Evolutionary conservation across 805 yeast species (phyloP).

Genomic region (Metschnikowia kunwiensis): DNA sequence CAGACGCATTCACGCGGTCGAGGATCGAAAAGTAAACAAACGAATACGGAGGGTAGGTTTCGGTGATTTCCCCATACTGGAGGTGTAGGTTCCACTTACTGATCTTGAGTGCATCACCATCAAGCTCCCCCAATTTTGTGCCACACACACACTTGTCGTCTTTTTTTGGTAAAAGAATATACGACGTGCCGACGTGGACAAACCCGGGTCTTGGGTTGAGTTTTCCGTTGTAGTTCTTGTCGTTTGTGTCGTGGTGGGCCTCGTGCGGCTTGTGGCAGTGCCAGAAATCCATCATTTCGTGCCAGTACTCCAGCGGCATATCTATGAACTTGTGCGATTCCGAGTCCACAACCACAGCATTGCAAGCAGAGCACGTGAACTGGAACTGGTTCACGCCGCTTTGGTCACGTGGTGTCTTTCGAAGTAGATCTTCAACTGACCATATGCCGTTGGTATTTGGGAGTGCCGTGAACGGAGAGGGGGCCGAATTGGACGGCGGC

Average conservation of each 20-base stretch:
- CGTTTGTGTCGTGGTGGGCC: conserved; percentile 18
- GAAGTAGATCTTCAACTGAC: conserved; percentile 41
- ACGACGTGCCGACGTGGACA: conserved; percentile 56
- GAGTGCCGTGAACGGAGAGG: conserved; percentile 13
- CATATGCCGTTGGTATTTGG: conserved; percentile 25
- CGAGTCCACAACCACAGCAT: conserved; percentile 27
- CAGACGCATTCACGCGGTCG: conserved; percentile 41
- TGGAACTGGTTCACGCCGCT: conserved; percentile 23
- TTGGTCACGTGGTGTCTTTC: conserved; percentile 29
- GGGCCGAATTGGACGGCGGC: neutral
- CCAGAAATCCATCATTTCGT: conserved; percentile 96
- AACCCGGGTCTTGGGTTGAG: conserved; percentile 43
- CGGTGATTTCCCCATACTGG: conserved; percentile 13
- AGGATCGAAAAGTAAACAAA: conserved; percentile 24
- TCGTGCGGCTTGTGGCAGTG: conserved; percentile 81
- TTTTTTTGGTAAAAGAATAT: conserved; percentile 40
- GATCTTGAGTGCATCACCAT: conserved; percentile 24
- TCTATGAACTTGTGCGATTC: conserved; percentile 42
- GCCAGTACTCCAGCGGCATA: conserved; percentile 92
- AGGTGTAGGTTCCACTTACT: conserved; percentile 57
- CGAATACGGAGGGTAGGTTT: conserved; percentile 20
- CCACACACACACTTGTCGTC: conserved; percentile 40
- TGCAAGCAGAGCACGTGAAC: conserved; percentile 34
- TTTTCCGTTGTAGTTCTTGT: conserved; percentile 28
- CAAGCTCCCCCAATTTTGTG: conserved; percentile 38